Base-by-base conservation (phyloP, 2,329 filamentous ascomycete genomes). In the Arthroderma sp. region DNA sequence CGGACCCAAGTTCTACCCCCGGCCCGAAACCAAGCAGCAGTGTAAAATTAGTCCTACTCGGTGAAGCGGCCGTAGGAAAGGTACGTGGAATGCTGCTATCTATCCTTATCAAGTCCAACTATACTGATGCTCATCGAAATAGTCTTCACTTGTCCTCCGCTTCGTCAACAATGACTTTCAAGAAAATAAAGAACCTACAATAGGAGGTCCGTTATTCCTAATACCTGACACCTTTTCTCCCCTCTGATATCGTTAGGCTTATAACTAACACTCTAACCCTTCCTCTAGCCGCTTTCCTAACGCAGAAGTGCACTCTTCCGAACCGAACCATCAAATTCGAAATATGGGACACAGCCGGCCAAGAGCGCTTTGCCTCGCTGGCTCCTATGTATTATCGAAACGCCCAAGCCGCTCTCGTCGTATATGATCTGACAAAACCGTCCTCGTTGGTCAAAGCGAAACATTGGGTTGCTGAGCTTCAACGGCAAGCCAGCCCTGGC, bases 91-190 rank as follows among this genome's bases (percentile, higher is more conserved):
- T 15, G 6, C 30, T 11, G 11, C 10, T 5, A 27, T 42, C 10
- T 30, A 6, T 8, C 29, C 29, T 9, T 27, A 29, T 40, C 27
- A 40, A 28, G 10, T 32, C 8, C 29, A 40, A 31, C 27, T 38
- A 11, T 32, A 34, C 15, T 56, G 44, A 51, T 45, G 4, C 33
- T 32, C 29, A 38, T 29, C 43, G 15, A 43, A 46, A 27, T 59
- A 94, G 91, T 96, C 91, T 41, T 98, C 91, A 38, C 80, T 98
- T 48, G 91, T 98, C 51, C 77, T 98, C 62, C 86, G 91, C 61
- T 98, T 98, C 68, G 91, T 98, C 63, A 96, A 96, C 75, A 91
- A 98, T 70, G 89, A 96, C 68, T 98, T 98, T 61, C 91, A 98
- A 72, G 91, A 96, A 70, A 96, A 96, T 70, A 96, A 96, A 74